Base-by-base conservation (phyloP, 1,284 basidiomycete species). In the Melampsora larici-populina region DNA sequence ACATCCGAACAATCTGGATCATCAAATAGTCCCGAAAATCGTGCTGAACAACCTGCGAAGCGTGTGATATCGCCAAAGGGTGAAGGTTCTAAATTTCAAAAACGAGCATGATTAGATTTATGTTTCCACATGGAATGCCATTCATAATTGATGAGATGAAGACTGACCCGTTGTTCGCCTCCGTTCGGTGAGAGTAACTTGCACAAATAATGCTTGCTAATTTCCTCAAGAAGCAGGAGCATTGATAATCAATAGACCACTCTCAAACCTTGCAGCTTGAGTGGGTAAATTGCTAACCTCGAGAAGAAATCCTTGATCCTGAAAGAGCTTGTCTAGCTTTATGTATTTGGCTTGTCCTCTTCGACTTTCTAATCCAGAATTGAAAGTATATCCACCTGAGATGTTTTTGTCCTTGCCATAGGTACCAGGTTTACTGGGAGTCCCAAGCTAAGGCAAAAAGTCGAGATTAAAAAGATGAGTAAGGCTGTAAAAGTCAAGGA, bases 1-100 rank as follows among this genome's bases (percentile, higher is more conserved):
- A 76, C 74, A 69, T 76, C 74, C 26, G 74, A 62, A 36, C 74
- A 76, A 48, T 76, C 74, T 7, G 74, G 74, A 46, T 76, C 74
- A 33, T 76, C 74, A 33, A 76, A 76, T 7, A 76, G 43, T 36
- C 36, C 68, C 6, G 74, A 69, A 49, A 76, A 76, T 40, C 74
- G 48, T 43, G 74, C 74, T 26, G 74, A 76, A 8, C 66, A 68
- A 21, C 66, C 74, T 18, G 74, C 74, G 33, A 76, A 76, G 55
- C 74, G 74, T 48, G 65, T 51, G 29, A 76, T 76, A 36, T 76
- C 74, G 33, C 74, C 74, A 51, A 76, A 76, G 6, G 74, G 74
- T 29, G 74, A 62, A n/a, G 74, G 74, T 48, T 68, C 74, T 76
- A 11, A 46, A 29, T 4, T 33, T 49, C 8, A 66, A 49, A 2